Evolutionary conservation across 1,284 basidiomycete genomes (phyloP).

Genomic region (Cystobasidium pallidum): DNA sequence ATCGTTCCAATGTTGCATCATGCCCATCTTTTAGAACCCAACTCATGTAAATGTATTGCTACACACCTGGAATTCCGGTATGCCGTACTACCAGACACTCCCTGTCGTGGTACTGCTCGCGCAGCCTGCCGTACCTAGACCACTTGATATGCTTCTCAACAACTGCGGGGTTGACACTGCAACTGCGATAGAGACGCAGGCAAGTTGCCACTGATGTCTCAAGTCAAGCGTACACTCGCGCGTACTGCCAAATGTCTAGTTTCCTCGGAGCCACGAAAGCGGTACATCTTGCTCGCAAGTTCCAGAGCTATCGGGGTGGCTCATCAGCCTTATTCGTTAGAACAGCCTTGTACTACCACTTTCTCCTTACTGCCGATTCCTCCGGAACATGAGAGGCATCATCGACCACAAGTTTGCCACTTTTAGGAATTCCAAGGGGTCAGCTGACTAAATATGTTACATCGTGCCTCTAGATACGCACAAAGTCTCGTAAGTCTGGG

Average conservation of each 20-base stretch:
- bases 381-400: constrained; percentile 15
- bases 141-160: too few species aligned
- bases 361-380: constrained; percentile 10
- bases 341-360: background rate
- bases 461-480: too few species aligned
- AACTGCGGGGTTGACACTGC: too few species aligned
- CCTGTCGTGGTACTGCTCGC: too few species aligned
- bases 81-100: too few species aligned
- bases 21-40: background rate
- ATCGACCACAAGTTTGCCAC: constrained; percentile 7
- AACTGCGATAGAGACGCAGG: too few species aligned
- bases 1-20: background rate
- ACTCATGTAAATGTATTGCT: constrained; percentile 17
- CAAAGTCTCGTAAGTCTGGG: constrained; percentile 3
- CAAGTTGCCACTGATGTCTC: background rate
- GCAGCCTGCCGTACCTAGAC: too few species aligned
- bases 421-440: too few species aligned
- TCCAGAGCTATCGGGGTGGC: too few species aligned
- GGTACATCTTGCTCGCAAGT: background rate
- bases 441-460: too few species aligned
- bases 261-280: background rate
- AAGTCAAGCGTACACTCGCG: background rate
- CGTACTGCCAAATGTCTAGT: background rate
- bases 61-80: background rate
- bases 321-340: background rate